Evolutionary conservation across 306 rosid genomes (phyloP).

Genomic region (Erythrophleum fordii): DNA sequence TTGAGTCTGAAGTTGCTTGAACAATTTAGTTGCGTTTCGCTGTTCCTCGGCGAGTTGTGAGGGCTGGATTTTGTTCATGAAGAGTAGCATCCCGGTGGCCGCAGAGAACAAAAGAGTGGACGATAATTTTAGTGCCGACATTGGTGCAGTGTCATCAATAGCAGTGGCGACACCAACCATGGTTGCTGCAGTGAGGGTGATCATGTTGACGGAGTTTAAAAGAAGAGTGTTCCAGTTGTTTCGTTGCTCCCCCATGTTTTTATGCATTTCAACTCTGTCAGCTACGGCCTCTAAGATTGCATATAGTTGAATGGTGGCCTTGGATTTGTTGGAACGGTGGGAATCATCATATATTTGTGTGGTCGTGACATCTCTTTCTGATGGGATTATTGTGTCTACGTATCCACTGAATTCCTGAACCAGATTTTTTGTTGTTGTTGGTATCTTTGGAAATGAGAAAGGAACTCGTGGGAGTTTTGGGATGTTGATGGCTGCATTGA

Average conservation of each 20-base stretch:
- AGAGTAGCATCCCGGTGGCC: conserved; percentile 55
- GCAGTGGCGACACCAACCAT: conserved; percentile 35
- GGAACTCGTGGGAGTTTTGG: conserved; percentile 44
- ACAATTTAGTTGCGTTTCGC: conserved; percentile 57
- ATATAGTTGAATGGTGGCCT: conserved; percentile 42
- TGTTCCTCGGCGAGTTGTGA: conserved; percentile 75
- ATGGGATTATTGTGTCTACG: neutral
- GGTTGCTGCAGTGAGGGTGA: conserved; percentile 14
- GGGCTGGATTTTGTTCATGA: conserved; percentile 66
- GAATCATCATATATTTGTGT: neutral
- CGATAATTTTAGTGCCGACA: conserved; percentile 49
- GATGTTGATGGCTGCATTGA: conserved; percentile 53
- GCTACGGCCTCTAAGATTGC: conserved; percentile 50
- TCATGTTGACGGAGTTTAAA: conserved; percentile 15
- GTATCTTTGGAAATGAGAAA: conserved; percentile 28
- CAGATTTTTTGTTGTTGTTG: conserved; percentile 4
- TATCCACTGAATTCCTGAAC: conserved; percentile 32
- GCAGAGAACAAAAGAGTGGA: conserved; percentile 57
- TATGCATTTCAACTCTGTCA: conserved; percentile 50
- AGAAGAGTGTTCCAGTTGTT: conserved; percentile 32
- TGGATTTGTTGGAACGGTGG: neutral
- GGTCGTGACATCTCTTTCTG: neutral
- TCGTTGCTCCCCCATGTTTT: conserved; percentile 13
- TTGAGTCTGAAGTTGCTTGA: conserved; percentile 49
- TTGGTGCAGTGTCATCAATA: conserved; percentile 1